Conservation (phyloP, 495 filamentous ascomycete species). For the Aspergillus diversus region DNA sequence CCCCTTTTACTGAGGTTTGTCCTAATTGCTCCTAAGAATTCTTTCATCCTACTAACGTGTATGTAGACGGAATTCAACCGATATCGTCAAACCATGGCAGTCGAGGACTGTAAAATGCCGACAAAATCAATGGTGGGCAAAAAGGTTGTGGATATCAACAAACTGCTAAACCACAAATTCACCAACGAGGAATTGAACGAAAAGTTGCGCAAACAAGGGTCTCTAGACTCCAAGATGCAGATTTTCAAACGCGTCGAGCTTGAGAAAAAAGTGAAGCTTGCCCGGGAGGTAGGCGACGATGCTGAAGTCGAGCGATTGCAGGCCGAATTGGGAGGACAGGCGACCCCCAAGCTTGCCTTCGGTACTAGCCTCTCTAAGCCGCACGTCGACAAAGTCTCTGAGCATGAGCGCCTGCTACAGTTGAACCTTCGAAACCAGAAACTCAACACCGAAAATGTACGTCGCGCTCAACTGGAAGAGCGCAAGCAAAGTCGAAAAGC, state of each 20-base stretch:
- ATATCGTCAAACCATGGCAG: constrained; percentile 74
- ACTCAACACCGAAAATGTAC: constrained; percentile 77
- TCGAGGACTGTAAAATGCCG: constrained; percentile 72
- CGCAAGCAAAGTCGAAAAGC: constrained; percentile 63
- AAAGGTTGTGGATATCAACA: constrained; percentile 83
- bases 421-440: constrained; percentile 80
- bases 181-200: constrained; percentile 77
- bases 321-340: constrained; percentile 67
- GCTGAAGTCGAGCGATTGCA: constrained; percentile 62
- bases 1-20: constrained; percentile 71
- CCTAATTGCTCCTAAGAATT: background rate
- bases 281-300: constrained; percentile 63
- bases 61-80: constrained; percentile 75
- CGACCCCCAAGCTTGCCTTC: constrained; percentile 70
- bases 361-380: constrained; percentile 59
- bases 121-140: constrained; percentile 62
- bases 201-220: constrained; percentile 71
- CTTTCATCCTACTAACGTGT: constrained; percentile 31
- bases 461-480: constrained; percentile 83
- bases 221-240: constrained; percentile 61
- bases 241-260: constrained; percentile 66
- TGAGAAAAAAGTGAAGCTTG: constrained; percentile 63
- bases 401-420: constrained; percentile 75
- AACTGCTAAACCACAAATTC: constrained; percentile 75
- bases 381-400: constrained; percentile 47